phyloP scores from a whole-genome alignment of 139 green algal species.

The Chlamydomonas sphaeroides region DNA sequence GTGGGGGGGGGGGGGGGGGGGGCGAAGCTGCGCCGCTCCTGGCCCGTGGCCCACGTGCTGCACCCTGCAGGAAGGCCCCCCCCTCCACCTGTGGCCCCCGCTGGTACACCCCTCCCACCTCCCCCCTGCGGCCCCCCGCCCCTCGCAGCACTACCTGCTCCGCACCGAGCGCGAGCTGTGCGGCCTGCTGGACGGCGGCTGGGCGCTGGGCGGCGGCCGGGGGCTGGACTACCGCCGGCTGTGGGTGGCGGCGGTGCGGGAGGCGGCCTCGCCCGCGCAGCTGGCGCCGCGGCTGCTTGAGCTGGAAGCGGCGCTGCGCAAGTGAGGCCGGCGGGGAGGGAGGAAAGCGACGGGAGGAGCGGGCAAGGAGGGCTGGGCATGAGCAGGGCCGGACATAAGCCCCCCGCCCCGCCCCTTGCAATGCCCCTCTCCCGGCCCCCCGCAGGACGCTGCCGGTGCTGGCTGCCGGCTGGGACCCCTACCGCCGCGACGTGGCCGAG shows the following conservation, averaged over 20 bases:
- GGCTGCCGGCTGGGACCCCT: constrained; percentile 13
- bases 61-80: too few relatives aligned
- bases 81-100: too few relatives aligned
- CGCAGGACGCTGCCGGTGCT: constrained; percentile 34
- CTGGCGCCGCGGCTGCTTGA: constrained; percentile 27
- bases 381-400: not conserved
- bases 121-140: too few relatives aligned
- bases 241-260: constrained; percentile 13
- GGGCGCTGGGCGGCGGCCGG: not conserved
- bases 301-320: constrained; percentile 25
- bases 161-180: constrained; percentile 30
- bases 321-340: not conserved
- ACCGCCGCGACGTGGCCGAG: constrained; percentile 31
- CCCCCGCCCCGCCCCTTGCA: too few relatives aligned
- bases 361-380: too few relatives aligned
- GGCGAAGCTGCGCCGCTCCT: too few relatives aligned
- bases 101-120: too few relatives aligned
- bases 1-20: too few relatives aligned
- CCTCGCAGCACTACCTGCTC: constrained; percentile 27
- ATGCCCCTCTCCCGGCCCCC: not conserved
- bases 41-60: too few relatives aligned
- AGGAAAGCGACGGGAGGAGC: not conserved
- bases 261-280: not conserved
- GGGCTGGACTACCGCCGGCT: constrained; percentile 29
- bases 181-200: constrained; percentile 36